Base-by-base conservation (phyloP, 176 grass and related monocot genomes). In the Triticum monococcum region DNA sequence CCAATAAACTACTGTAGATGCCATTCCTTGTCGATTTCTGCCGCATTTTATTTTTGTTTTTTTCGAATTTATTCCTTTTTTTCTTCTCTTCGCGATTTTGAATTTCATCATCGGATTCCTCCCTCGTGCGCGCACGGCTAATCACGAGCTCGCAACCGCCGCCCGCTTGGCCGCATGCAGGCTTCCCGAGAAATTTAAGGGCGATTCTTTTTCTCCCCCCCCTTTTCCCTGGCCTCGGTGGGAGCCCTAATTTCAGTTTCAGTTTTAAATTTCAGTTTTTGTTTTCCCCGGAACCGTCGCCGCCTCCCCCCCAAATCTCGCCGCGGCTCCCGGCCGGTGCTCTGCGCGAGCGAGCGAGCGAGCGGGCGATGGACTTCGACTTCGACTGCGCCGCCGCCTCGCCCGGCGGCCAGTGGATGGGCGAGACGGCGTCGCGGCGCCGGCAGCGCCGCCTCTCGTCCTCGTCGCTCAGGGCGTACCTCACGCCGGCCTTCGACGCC, bases 401-500 rank as follows among this genome's bases (percentile, higher is more conserved):
- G 46, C 89, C 75, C 10, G 89, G 81, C 68, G 78, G 85, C 66
- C 71, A 38, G 45, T 87, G 85, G 80, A 9, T 68, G 66, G 85
- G 70, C 62, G 88, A 90, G 77, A 62, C 88, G 5, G 46, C 72
- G 33, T 62, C 72, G 68, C 72, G 85, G 70, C 85, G 85, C 6
- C 85, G 85, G 45, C 85, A 78, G 82, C 91, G 88, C 67, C 83
- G 83, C 36, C 76, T 87, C 67, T 93, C 86, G 14, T 83, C 88
- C 26, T 80, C 86, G 25, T 87, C 82, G 72, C 45, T 85, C 59
- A 74, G 81, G 77, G 28, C 88, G 13, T 83, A 83, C 82, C 88
- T 93, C 71, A 83, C 82, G 23, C 82, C 88, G 32, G 91, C 88
- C 45, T 93, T 90, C 60, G 83, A 90, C 79, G 91, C 88, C 59